Evolutionary conservation across 2,329 filamentous ascomycete species (phyloP).

Genomic region (Madurella mycetomatis): DNA sequence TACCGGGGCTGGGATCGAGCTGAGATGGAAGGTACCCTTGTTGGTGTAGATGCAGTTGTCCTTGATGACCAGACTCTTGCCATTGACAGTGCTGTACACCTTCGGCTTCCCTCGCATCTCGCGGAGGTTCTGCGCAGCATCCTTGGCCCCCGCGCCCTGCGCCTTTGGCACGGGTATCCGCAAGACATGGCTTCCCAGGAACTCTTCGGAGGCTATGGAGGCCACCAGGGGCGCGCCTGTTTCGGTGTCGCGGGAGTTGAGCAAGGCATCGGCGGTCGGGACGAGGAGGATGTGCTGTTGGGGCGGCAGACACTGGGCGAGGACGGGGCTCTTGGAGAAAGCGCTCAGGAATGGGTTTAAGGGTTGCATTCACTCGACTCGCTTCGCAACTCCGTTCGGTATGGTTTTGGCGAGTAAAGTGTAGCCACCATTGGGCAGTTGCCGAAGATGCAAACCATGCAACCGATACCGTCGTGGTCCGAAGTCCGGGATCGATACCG

Average conservation of each 20-base stretch:
- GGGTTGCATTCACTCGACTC: slow-evolving; percentile 73
- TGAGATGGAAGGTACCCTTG: slow-evolving; percentile 60
- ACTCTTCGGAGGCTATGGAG: slow-evolving; percentile 84
- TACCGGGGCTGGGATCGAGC: neutral
- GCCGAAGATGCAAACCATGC: slow-evolving; percentile 13
- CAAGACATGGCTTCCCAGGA: slow-evolving; percentile 93
- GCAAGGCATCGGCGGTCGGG: slow-evolving; percentile 85
- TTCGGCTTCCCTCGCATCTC: slow-evolving; percentile 91
- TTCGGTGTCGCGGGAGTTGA: slow-evolving; percentile 83
- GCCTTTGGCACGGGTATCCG: slow-evolving; percentile 62
- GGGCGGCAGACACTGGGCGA: slow-evolving; percentile 83
- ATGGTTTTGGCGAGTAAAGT: slow-evolving; percentile 9
- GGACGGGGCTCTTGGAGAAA: slow-evolving; percentile 96
- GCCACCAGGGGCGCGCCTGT: slow-evolving; percentile 72
- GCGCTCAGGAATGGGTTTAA: slow-evolving; percentile 97
- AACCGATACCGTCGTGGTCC: slow-evolving; percentile 5
- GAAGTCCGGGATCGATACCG: neutral
- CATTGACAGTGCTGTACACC: slow-evolving; percentile 89
- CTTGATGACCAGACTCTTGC: slow-evolving; percentile 88
- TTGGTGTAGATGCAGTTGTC: slow-evolving; percentile 92
- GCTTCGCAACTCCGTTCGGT: slow-evolving; percentile 21
- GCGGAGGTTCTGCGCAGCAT: slow-evolving; percentile 61
- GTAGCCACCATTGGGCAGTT: slow-evolving; percentile 23
- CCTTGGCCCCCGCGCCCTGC: slow-evolving; percentile 50
- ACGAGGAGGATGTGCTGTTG: slow-evolving; percentile 93